Evolutionary conservation across 2,329 filamentous ascomycete species (phyloP).

Genomic region (Fusarium temperatum): DNA sequence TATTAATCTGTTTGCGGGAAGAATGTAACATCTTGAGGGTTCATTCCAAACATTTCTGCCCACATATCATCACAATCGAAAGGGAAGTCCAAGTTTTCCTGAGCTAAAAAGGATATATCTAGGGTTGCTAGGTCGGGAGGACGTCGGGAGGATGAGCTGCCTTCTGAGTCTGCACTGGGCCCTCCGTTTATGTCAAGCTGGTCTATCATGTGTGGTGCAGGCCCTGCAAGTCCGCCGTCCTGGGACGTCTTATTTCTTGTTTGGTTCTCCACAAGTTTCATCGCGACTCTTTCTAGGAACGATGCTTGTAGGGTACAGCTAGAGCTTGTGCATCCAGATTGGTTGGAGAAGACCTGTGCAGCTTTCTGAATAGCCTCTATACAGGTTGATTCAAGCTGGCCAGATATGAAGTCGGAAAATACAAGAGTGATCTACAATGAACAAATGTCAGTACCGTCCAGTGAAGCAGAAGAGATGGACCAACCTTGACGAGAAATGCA

Average conservation of each 20-base stretch:
- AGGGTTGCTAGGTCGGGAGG: not conserved
- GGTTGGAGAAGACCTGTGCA: not conserved
- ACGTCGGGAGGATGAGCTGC: not conserved
- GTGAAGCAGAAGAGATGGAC: rapidly evolving
- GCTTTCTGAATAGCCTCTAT: not conserved
- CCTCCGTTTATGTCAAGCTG: too few relatives aligned
- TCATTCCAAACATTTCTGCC: not conserved
- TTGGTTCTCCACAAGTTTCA: not conserved
- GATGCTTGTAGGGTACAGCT: not conserved
- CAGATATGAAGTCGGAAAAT: not conserved
- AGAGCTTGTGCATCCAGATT: not conserved
- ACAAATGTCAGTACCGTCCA: rapidly evolving
- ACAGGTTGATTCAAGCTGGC: not conserved
- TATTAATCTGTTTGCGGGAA: not conserved
- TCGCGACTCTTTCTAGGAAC: not conserved
- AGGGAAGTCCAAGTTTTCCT: not conserved
- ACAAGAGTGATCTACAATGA: not conserved
- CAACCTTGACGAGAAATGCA: not conserved
- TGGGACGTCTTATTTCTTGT: not conserved
- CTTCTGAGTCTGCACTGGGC: rapidly evolving
- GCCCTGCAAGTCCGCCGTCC: rapidly evolving
- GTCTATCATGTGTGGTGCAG: rapidly evolving
- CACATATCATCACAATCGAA: not conserved
- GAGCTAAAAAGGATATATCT: not conserved
- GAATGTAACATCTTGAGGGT: not conserved